A percentile compares a stretch with the other conserved stretches of the same genome.
These are phyloP conservation scores for Physocladia obscura DNA, from an alignment of 192 early-diverging fungal genomes.

Conservation along the genomic window DNA sequence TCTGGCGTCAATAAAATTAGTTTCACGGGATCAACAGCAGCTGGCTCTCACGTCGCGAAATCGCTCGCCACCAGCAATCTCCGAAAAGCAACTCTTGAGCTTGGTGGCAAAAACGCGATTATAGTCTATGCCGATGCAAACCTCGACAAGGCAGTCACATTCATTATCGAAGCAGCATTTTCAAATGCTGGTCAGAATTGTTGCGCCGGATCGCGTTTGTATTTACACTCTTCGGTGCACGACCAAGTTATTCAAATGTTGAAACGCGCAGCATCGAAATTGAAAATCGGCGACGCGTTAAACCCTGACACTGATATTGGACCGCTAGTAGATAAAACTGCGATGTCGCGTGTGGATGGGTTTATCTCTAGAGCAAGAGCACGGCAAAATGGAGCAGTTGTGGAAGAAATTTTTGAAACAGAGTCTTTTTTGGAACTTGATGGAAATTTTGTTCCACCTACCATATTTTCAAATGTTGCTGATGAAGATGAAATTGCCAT, in stretches of 20 bases:
- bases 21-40: slow-evolving; percentile 43
- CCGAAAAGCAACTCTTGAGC: slow-evolving; percentile 46
- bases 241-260: slow-evolving; percentile 42
- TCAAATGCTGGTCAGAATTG: slow-evolving; percentile 38
- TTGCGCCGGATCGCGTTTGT: slow-evolving; percentile 37
- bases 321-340: slow-evolving; percentile 70
- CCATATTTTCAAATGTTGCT: slow-evolving; percentile 66
- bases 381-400: background rate
- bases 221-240: slow-evolving; percentile 30
- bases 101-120: slow-evolving; percentile 53
- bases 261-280: slow-evolving; percentile 43
- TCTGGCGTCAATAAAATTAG: slow-evolving; percentile 31
- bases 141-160: background rate
- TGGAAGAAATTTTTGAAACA: background rate
- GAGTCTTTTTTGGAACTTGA: background rate
- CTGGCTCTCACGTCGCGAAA: slow-evolving; percentile 28
- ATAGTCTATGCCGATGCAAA: slow-evolving; percentile 13
- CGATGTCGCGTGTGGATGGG: slow-evolving; percentile 60
- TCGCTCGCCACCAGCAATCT: slow-evolving; percentile 35
- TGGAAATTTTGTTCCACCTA: slow-evolving; percentile 56
- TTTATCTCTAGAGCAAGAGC: slow-evolving; percentile 43
- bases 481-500: slow-evolving; percentile 65
- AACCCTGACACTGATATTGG: slow-evolving; percentile 69
- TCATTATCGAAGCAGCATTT: slow-evolving; percentile 19
- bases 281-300: slow-evolving; percentile 66